Evolutionary conservation across 1,284 basidiomycete species (phyloP), one percentile per base, ranked within the genome.

Genomic region (Coniophora puteana): DNA sequence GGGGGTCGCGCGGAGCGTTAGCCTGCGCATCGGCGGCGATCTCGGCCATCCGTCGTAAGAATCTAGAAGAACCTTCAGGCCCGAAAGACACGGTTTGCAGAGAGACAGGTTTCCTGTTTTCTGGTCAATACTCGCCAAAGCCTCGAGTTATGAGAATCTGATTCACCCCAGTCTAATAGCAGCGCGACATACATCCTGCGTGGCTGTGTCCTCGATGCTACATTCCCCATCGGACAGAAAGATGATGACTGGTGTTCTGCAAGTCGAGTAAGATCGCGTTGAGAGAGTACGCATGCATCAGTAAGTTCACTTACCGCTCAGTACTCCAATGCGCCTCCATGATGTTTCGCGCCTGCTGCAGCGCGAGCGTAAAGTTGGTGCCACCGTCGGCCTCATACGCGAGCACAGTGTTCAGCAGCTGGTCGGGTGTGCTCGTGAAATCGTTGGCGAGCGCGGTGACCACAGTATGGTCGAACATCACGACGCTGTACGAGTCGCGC

Each of bases 161-260:
- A 51, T 60, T 40, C 46, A 78, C 80, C 77, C 76, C 4, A 67
- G 67, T 29, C 61, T 60, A n/a, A 76, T 52, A 2, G 77, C 68
- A 2, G 63, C 47, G 5, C 66, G 65, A 46, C 74, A 74, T 2
- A 81, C 37, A 44, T 69, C 65, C 18, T 73, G 69, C 41, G 79
- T 59, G 0, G 57, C 54, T 1, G 54, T 17, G 38, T 80, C 74
- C 0, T 42, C 42, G 14, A 74, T 61, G 1, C 34, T 23, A 40
- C 71, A 71, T 56, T 77, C 71, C 1, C 80, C 80, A 43, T 80
- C 79, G 0, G 80, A 82, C 13, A 83, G 62, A 55, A 82, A 82
- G 22, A 83, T 69, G n/a, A 82, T 58, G n/a, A 83, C 69, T 0
- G 80, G 80, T 0, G 62, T 54, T 41, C 80, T 81, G 3, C 17